These are phyloP conservation scores for Penstemon eatonii DNA, from an alignment of 257 asterid genomes.

Conservation along the genomic window DNA sequence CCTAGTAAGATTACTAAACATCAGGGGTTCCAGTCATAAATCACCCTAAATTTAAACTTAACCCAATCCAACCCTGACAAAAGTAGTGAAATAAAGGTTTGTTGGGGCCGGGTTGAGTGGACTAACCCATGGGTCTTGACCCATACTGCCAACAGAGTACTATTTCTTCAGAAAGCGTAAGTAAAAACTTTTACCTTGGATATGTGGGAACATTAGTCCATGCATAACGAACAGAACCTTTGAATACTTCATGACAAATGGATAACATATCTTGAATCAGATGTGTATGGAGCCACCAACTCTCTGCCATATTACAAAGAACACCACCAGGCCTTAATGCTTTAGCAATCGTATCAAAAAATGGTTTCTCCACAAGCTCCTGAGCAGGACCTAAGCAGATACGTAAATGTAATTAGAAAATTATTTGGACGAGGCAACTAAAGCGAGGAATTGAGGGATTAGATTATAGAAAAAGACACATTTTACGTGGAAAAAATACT, in stretches of 20 bases:
- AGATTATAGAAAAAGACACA: not conserved
- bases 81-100: no score
- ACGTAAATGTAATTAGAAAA: not conserved
- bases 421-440: not conserved
- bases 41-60: no score
- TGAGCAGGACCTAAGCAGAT: conserved; percentile 80
- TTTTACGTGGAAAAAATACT: not conserved
- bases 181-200: conserved; percentile 62
- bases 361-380: conserved; percentile 94
- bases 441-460: not conserved
- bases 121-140: no score
- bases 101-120: no score
- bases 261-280: conserved; percentile 86
- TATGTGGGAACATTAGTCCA: conserved; percentile 97
- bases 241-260: conserved; percentile 70
- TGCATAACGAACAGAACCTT: conserved; percentile 88
- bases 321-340: conserved; percentile 95
- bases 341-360: conserved; percentile 77
- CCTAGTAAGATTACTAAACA: no score
- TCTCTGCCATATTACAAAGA: conserved; percentile 97
- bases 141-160: not conserved
- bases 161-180: not conserved
- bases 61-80: no score
- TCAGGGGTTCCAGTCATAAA: no score
- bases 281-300: conserved; percentile 99